Evolutionary conservation across 345 rosid genomes (phyloP).

Genomic region (Populus deltoides): DNA sequence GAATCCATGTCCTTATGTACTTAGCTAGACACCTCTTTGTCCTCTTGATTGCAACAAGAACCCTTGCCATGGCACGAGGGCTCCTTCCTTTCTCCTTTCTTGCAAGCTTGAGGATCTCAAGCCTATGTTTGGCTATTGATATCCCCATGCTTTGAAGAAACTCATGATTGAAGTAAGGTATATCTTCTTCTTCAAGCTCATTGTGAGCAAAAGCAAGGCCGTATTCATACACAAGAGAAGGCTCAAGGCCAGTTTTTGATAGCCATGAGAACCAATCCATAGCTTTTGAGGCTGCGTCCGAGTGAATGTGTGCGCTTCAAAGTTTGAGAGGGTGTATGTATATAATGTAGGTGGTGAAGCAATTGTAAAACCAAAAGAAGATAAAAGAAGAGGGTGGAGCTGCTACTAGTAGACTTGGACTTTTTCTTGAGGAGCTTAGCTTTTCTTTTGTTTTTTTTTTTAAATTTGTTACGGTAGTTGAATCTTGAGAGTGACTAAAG

Average conservation of each 20-base stretch:
- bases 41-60: slow-evolving; percentile 55
- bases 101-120: slow-evolving; percentile 87
- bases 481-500: slow-evolving; percentile 26
- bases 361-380: neutral
- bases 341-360: neutral
- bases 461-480: slow-evolving; percentile 8
- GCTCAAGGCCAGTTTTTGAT: slow-evolving; percentile 66
- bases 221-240: slow-evolving; percentile 73
- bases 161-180: slow-evolving; percentile 80
- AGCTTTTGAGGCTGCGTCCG: neutral
- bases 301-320: neutral
- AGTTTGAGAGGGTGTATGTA: neutral
- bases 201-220: slow-evolving; percentile 71
- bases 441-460: neutral
- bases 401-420: slow-evolving; percentile 4
- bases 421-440: neutral
- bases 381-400: neutral
- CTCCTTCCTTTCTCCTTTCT: slow-evolving; percentile 38
- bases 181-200: slow-evolving; percentile 84
- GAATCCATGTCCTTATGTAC: slow-evolving; percentile 50
- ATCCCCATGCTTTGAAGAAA: slow-evolving; percentile 97
- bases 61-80: slow-evolving; percentile 45
- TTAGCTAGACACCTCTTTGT: slow-evolving; percentile 49
- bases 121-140: slow-evolving; percentile 89
- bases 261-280: slow-evolving; percentile 99